Base-by-base conservation (phyloP, 148 eudicot genomes). In the Agrostemma githago region DNA sequence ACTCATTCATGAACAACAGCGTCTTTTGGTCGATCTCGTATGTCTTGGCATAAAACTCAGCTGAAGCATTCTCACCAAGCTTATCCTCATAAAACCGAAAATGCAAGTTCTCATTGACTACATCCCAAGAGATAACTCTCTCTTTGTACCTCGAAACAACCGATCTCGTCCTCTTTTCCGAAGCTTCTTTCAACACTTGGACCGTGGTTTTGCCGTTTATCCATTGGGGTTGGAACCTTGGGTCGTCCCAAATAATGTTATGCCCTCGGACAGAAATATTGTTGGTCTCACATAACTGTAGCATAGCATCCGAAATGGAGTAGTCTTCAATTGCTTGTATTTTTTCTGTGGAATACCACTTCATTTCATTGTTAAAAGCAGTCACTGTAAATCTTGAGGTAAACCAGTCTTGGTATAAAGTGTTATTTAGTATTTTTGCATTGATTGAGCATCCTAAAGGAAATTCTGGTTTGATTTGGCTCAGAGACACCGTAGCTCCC, bases 91-190 rank as follows among this genome's bases (percentile, higher is more conserved):
- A 85, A 57, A 84, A 85, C 38, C 60, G 26, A 54, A 75, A 78
- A 68, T 88, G 92, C 73, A 90, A 53, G 59, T 90, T 87, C 74
- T 88, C 92, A 72, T 90, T 90, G 80, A 81, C 85, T 14, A 90
- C 96, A 83, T 90, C 96, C 96, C 96, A 90, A 41, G 72, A 83
- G 57, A 85, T 81, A 2, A 90, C 43, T 43, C 78, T 80, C 15
- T 88, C 89, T 14, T 80, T 75, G 43, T 90, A 90, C 72, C 92
- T 85, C 21, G 82, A 81, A 21, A 90, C 86, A 2, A 88, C 86
- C 0, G 92, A 86, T 19, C 73, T 60, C 2, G 78, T 76, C 59
- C 86, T 79, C 8, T 77, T 74, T 8, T 78, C 72, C 17, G 82
- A 79, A 12, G 79, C 80, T 8, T 67, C 66, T 63, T 77, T 78